Evolutionary conservation across 305 asterid genomes (phyloP).

Genomic region (Fraxinus greggii): DNA sequence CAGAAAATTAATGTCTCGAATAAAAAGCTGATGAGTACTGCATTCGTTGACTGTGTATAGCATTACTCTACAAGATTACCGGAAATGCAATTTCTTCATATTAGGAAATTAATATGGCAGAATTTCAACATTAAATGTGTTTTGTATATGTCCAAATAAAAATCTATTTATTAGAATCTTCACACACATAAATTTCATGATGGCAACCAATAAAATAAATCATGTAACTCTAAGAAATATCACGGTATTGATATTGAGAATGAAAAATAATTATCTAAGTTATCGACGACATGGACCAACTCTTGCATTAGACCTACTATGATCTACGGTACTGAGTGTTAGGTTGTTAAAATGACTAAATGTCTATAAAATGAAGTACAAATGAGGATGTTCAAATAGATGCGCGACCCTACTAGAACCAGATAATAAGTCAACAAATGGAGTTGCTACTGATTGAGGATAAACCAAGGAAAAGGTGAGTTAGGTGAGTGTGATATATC

Average conservation of each 20-base stretch:
- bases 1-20: no score
- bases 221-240: not conserved
- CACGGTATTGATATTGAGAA: not conserved
- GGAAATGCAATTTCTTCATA: not conserved
- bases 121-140: not conserved
- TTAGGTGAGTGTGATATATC: not conserved
- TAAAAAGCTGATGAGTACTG: no score
- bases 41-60: no score
- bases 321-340: not conserved
- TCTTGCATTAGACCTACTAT: not conserved
- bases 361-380: not conserved
- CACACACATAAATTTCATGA: not conserved
- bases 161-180: not conserved
- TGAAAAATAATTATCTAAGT: not conserved
- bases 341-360: not conserved
- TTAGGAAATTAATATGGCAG: not conserved
- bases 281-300: not conserved
- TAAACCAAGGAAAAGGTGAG: not conserved
- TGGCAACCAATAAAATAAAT: not conserved
- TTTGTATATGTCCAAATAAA: not conserved
- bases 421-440: not conserved
- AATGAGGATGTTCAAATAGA: not conserved
- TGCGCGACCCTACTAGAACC: not conserved
- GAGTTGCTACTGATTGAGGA: not conserved
- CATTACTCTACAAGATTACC: not conserved